Evolutionary conservation across 225 moss, liverwort and hornwort genomes (phyloP).

Genomic region (Ulota crispa): DNA sequence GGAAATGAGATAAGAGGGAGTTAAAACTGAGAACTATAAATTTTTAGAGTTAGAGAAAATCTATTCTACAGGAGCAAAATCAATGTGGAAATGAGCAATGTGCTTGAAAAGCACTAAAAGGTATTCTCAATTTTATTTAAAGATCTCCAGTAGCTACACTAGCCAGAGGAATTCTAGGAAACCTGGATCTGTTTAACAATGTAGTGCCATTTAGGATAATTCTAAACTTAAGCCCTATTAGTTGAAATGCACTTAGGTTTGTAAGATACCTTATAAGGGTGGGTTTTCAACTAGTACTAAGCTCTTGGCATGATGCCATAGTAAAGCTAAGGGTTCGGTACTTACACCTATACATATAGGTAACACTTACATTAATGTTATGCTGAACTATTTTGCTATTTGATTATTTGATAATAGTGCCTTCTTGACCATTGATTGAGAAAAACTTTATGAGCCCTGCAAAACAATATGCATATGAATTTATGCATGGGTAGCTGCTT

Average conservation of each 20-base stretch:
- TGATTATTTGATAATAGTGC: neutral
- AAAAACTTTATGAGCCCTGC: neutral
- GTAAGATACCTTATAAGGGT: neutral
- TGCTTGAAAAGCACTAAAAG: neutral
- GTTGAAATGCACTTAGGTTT: neutral
- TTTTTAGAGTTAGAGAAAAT: neutral
- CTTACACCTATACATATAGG: neutral
- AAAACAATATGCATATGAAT: neutral
- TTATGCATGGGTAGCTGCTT: neutral
- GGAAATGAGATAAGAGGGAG: neutral
- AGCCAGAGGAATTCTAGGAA: neutral
- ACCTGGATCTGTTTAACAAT: neutral
- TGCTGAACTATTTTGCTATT: neutral
- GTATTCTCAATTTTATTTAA: neutral
- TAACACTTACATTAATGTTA: neutral
- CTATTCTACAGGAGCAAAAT: neutral
- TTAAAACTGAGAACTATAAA: neutral
- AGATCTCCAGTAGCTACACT: neutral
- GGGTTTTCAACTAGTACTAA: neutral
- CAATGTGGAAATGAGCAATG: neutral
- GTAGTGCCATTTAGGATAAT: neutral
- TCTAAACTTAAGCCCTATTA: neutral
- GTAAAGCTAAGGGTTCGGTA: neutral
- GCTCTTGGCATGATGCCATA: neutral
- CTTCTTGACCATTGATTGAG: neutral